Conservation (phyloP, 2,329 filamentous ascomycete species). For the Arthrinium puccinioides region DNA sequence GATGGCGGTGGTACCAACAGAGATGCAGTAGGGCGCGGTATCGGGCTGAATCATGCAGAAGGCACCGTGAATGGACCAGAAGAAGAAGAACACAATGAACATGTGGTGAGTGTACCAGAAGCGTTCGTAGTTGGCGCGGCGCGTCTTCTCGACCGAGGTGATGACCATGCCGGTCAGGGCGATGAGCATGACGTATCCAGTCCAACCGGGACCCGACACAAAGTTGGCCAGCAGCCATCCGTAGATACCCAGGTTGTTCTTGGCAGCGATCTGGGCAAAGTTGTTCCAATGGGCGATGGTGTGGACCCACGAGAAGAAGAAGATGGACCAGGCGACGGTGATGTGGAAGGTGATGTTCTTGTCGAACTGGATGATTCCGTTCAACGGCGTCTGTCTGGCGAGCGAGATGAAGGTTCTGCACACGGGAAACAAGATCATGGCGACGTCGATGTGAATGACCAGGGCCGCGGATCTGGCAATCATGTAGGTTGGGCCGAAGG, state of each 20-base stretch:
- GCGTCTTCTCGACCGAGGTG: constrained; percentile 70
- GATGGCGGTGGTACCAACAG: constrained; percentile 55
- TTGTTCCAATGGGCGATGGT: constrained; percentile 86
- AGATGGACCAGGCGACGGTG: constrained; percentile 76
- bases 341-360: constrained; percentile 90
- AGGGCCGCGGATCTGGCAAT: constrained; percentile 71
- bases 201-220: constrained; percentile 75
- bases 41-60: constrained; percentile 90
- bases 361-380: constrained; percentile 82
- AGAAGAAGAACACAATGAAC: constrained; percentile 82
- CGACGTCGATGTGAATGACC: constrained; percentile 75
- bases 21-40: constrained; percentile 68
- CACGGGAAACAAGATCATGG: constrained; percentile 71
- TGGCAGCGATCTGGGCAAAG: constrained; percentile 67
- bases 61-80: constrained; percentile 84
- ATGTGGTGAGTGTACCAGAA: constrained; percentile 91
- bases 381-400: constrained; percentile 70
- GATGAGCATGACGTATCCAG: constrained; percentile 77
- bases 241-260: constrained; percentile 70
- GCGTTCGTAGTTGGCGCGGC: constrained; percentile 76
- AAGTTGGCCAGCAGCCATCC: constrained; percentile 75
- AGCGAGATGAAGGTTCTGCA: constrained; percentile 80
- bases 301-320: constrained; percentile 83
- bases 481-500: constrained; percentile 68
- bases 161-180: constrained; percentile 71